Evolutionary conservation across 2,329 filamentous ascomycete species (phyloP).

Genomic region (Phymatotrichopsis omnivora): DNA sequence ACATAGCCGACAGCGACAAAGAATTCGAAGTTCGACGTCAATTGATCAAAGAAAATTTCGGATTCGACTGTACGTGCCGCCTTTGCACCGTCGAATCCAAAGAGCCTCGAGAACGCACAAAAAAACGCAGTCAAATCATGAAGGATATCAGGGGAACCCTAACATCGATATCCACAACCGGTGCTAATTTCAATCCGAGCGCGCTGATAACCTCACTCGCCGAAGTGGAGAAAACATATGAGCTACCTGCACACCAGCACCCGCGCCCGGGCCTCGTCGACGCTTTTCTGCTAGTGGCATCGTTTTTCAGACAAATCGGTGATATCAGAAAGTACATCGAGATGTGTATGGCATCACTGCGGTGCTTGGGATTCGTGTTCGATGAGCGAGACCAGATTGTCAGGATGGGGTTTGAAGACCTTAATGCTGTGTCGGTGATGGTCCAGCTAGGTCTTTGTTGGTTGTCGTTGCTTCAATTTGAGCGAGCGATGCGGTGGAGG

Average conservation of each 20-base stretch:
- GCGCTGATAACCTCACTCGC: neutral
- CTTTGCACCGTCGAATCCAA: neutral
- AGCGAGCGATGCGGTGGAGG: neutral
- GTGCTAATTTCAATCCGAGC: neutral
- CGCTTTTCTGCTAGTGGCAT: neutral
- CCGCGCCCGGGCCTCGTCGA: neutral
- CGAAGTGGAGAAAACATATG: neutral
- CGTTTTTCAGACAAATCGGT: no score
- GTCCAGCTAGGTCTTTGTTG: neutral
- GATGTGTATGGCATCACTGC: neutral
- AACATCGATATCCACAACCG: neutral
- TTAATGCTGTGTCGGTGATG: neutral
- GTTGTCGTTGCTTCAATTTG: neutral
- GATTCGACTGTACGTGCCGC: neutral
- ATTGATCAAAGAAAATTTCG: neutral
- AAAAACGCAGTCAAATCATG: neutral
- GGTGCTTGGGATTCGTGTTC: neutral
- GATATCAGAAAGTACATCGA: slow-evolving; percentile 1
- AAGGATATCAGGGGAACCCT: neutral
- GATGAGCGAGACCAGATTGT: neutral
- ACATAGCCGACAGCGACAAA: neutral
- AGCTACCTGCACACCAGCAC: neutral
- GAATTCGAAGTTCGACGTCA: neutral
- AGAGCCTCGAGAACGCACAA: neutral
- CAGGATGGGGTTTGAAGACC: neutral